These are phyloP conservation scores for Cryptosporidium andersoni DNA, from an alignment of 169 alveolate species.

Conservation along the genomic window DNA sequence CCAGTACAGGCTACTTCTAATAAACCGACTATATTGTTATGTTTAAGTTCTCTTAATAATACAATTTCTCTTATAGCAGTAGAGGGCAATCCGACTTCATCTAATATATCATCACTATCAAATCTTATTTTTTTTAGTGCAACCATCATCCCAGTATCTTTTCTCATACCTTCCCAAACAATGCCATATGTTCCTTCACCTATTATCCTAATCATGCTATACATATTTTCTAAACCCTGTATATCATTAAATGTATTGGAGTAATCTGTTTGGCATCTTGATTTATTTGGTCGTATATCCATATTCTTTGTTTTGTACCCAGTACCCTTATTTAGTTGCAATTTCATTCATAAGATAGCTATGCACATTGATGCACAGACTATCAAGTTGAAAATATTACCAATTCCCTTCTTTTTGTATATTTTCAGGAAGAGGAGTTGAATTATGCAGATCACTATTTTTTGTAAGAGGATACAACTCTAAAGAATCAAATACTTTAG, in stretches of 20 bases:
- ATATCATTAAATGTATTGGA: slow-evolving; percentile 49
- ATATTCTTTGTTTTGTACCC: not conserved
- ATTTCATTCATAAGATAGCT: too few species aligned
- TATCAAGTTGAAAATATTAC: too few species aligned
- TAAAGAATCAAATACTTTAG: too few species aligned
- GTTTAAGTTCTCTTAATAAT: slow-evolving; percentile 83
- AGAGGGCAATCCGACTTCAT: slow-evolving; percentile 88
- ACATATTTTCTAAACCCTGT: slow-evolving; percentile 46
- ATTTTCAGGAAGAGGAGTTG: too few species aligned
- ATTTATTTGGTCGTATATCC: slow-evolving; percentile 60
- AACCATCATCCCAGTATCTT: slow-evolving; percentile 79
- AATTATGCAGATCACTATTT: too few species aligned
- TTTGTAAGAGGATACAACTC: too few species aligned
- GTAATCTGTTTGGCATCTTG: slow-evolving; percentile 65
- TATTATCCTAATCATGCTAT: slow-evolving; percentile 69
- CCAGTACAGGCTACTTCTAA: slow-evolving; percentile 68
- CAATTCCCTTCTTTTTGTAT: too few species aligned
- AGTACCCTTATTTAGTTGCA: too few species aligned
- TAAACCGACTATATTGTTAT: slow-evolving; percentile 85
- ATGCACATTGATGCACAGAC: too few species aligned
- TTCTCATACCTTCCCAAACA: slow-evolving; percentile 84
- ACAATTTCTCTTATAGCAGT: slow-evolving; percentile 89
- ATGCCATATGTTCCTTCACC: slow-evolving; percentile 87
- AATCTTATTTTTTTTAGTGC: slow-evolving; percentile 78
- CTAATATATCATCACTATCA: slow-evolving; percentile 81